Evolutionary conservation across 2,329 filamentous ascomycete genomes (phyloP).

Genomic region (Fusarium staphyleae): DNA sequence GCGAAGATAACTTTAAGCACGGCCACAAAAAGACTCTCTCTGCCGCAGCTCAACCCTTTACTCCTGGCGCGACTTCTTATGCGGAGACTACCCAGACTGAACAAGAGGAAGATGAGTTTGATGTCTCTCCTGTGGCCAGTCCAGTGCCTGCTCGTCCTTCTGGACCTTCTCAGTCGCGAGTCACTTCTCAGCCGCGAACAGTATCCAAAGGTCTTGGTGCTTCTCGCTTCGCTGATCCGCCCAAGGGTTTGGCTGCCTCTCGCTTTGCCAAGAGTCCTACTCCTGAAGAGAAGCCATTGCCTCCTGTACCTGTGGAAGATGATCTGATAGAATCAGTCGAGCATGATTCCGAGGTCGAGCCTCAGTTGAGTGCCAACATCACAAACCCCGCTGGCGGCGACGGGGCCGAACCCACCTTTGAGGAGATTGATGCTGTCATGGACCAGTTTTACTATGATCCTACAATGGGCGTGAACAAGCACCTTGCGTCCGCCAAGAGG

Average conservation of each 20-base stretch:
- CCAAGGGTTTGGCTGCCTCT: slow-evolving; percentile 53
- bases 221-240: slow-evolving; percentile 58
- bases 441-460: slow-evolving; percentile 77
- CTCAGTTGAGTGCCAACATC: slow-evolving; percentile 23
- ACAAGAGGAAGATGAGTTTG: slow-evolving; percentile 30
- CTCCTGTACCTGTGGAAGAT: slow-evolving; percentile 40
- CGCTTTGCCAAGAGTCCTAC: slow-evolving; percentile 54
- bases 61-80: slow-evolving; percentile 51
- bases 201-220: slow-evolving; percentile 49
- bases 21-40: slow-evolving; percentile 63
- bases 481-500: slow-evolving; percentile 56
- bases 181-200: slow-evolving; percentile 43
- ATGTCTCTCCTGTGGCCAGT: slow-evolving; percentile 34
- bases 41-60: slow-evolving; percentile 74
- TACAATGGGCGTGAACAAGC: slow-evolving; percentile 75
- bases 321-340: slow-evolving; percentile 44
- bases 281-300: slow-evolving; percentile 29
- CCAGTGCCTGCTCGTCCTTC: slow-evolving; percentile 31
- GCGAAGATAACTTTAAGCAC: slow-evolving; percentile 53
- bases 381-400: slow-evolving; percentile 31
- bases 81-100: slow-evolving; percentile 35
- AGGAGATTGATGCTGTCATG: slow-evolving; percentile 95
- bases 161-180: slow-evolving; percentile 33
- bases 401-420: slow-evolving; percentile 63
- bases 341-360: slow-evolving; percentile 30